These are phyloP conservation scores for Mycosphaerella sp. DNA, from an alignment of 2,329 filamentous ascomycete genomes.

Conservation along the genomic window DNA sequence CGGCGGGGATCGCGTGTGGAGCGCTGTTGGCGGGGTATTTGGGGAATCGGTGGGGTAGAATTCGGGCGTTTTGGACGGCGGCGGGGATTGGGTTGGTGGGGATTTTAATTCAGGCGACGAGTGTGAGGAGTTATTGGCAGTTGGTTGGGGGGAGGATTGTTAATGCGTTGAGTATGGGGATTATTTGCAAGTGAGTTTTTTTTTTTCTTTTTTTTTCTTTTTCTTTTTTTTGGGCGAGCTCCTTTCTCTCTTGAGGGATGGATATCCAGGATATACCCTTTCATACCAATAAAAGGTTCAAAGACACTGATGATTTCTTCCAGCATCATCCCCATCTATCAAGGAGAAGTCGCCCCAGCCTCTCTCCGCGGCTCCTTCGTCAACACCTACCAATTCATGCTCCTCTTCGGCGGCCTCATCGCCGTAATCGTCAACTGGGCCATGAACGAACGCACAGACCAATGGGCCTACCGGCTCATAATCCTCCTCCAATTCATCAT, in stretches of 20 bases:
- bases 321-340: constrained; percentile 15
- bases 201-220: background rate
- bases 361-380: constrained; percentile 10
- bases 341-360: constrained; percentile 9
- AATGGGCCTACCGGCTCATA: constrained; percentile 12
- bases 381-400: constrained; percentile 14
- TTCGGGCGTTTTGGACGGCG: background rate
- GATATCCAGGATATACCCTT: no score
- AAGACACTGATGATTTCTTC: background rate
- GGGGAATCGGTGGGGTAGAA: background rate
- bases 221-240: no score
- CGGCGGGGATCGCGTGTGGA: background rate
- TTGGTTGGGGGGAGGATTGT: constrained; percentile 11
- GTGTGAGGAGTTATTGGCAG: constrained; percentile 9
- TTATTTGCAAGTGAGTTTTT: constrained; percentile 12
- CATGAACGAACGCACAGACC: constrained; percentile 10
- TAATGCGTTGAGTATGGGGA: constrained; percentile 13
- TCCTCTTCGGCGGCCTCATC: constrained; percentile 11
- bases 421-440: constrained; percentile 13
- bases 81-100: constrained; percentile 7
- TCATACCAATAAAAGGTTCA: background rate
- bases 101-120: constrained; percentile 10
- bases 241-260: no score
- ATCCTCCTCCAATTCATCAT: constrained; percentile 11
- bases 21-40: background rate